Evolutionary conservation across 1,284 basidiomycete species (phyloP).

Genomic region (Cutaneotrichosporon sp.): DNA sequence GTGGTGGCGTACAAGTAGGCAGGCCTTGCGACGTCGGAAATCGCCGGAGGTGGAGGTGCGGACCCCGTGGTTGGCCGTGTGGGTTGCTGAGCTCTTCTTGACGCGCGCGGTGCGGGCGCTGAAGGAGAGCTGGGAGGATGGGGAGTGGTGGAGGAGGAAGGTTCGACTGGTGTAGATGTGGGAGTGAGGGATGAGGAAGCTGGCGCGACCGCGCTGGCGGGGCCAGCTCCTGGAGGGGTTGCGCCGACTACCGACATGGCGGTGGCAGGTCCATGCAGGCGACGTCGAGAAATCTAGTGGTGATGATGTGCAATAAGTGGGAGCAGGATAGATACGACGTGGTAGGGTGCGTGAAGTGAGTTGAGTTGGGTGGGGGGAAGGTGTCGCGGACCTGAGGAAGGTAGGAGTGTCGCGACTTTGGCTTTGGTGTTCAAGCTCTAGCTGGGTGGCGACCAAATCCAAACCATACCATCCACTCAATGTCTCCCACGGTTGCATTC

Average conservation of each 20-base stretch:
- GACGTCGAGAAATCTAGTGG: neutral
- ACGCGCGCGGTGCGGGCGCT: neutral
- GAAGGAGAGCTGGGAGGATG: neutral
- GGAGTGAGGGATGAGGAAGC: neutral
- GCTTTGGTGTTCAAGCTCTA: neutral
- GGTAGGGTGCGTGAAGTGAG: neutral
- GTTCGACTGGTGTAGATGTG: neutral
- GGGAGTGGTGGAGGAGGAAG: neutral
- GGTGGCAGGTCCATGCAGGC: conserved; percentile 2
- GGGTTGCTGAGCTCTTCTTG: neutral
- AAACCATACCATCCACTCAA: neutral
- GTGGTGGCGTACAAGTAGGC: conserved; percentile 20
- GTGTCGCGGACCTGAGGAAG: neutral
- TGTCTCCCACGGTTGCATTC: neutral
- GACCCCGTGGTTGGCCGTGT: neutral
- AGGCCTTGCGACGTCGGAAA: conserved; percentile 18
- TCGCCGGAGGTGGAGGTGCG: neutral
- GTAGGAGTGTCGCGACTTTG: neutral
- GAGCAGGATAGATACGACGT: neutral
- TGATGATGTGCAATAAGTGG: neutral
- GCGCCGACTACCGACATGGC: conserved; percentile 9
- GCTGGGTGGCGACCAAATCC: neutral
- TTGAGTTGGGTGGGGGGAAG: neutral
- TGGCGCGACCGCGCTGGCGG: neutral
- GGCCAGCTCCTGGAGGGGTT: neutral